phyloP scores from a whole-genome alignment of 176 grass and related monocot species.

The Eleusine coracana region DNA sequence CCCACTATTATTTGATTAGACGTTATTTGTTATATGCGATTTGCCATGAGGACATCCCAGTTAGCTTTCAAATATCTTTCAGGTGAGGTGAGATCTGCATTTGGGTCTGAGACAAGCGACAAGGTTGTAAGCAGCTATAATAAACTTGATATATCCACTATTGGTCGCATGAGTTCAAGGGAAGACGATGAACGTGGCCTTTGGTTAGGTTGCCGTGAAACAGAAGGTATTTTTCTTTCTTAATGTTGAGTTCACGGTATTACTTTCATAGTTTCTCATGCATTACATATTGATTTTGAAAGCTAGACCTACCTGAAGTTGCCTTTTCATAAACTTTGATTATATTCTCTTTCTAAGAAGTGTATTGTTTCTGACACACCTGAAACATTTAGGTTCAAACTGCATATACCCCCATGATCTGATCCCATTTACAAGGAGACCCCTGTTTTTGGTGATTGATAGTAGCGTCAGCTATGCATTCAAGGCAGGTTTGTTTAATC shows the following conservation, averaged over 20 bases:
- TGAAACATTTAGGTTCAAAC: conserved; percentile 71
- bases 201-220: conserved; percentile 76
- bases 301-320: conserved; percentile 27
- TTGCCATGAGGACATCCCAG: not conserved
- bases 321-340: conserved; percentile 4
- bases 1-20: conserved; percentile 18
- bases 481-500: conserved; percentile 95
- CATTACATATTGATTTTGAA: not conserved
- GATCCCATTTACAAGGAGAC: conserved; percentile 94
- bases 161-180: conserved; percentile 22
- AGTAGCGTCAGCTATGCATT: conserved; percentile 74
- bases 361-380: conserved; percentile 41
- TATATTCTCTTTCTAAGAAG: conserved; percentile 33
- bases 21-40: conserved; percentile 4
- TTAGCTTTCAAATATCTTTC: conserved; percentile 40
- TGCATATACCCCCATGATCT: conserved; percentile 89
- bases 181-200: conserved; percentile 51
- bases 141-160: conserved; percentile 63
- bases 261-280: not conserved
- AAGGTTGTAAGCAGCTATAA: conserved; percentile 60
- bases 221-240: conserved; percentile 65
- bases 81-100: conserved; percentile 57
- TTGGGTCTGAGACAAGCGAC: conserved; percentile 57
- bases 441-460: conserved; percentile 94
- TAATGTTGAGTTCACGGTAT: not conserved